phyloP scores from a whole-genome alignment of 2,329 filamentous ascomycete species.

The Aspergillus sp. region DNA sequence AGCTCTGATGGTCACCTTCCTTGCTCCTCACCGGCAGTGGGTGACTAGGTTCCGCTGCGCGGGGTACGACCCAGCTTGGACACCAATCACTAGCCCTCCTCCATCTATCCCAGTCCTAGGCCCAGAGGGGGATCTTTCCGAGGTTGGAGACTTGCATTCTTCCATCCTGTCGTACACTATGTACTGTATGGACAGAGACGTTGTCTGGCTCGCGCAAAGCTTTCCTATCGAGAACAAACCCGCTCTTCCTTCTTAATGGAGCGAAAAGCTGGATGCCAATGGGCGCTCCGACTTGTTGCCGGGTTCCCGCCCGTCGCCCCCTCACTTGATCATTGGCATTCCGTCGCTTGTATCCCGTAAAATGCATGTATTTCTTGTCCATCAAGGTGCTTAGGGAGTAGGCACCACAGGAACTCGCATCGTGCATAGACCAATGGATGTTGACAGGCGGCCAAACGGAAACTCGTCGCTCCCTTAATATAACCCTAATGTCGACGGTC shows the following conservation, averaged over 20 bases:
- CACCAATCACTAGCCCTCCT: conserved; percentile 22
- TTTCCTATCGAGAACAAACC: conserved; percentile 14
- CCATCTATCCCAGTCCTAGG: conserved; percentile 3
- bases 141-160: conserved; percentile 29
- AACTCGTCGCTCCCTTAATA: background rate
- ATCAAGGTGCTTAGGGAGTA: no score
- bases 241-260: conserved; percentile 10
- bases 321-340: background rate
- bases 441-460: background rate
- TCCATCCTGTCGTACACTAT: conserved; percentile 17
- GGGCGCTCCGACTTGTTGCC: background rate
- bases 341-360: no score
- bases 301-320: background rate
- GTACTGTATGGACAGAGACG: background rate
- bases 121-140: conserved; percentile 22
- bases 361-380: no score
- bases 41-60: conserved; percentile 26
- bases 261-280: background rate
- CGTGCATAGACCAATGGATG: background rate
- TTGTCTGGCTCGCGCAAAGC: conserved; percentile 13
- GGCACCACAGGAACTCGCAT: background rate
- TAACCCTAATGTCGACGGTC: background rate
- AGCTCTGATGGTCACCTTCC: background rate
- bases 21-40: conserved; percentile 23
- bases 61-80: conserved; percentile 20